phyloP scores from a whole-genome alignment of 441 rosid species.

The Breynia disticha region DNA sequence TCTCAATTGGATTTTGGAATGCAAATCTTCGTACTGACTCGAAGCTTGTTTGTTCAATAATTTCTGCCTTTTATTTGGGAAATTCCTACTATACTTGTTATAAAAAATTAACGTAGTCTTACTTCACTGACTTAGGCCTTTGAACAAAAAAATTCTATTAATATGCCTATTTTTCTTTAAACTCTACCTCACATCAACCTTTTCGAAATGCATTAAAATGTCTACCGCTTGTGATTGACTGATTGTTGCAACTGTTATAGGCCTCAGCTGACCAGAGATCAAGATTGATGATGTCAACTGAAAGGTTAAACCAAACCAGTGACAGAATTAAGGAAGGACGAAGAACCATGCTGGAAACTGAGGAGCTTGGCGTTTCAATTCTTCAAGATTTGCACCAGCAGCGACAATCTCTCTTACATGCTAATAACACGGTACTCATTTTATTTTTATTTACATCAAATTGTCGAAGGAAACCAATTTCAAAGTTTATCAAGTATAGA shows the following conservation, averaged over 20 bases:
- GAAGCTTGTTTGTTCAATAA: too few species aligned
- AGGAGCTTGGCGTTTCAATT: conserved; percentile 95
- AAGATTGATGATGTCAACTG: conserved; percentile 79
- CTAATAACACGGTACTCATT: conserved; percentile 52
- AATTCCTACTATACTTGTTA: too few species aligned
- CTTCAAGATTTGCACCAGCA: conserved; percentile 91
- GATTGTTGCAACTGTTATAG: conserved; percentile 25
- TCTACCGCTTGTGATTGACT: neutral
- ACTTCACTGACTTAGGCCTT: too few species aligned
- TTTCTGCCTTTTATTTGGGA: too few species aligned
- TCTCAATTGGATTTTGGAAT: too few species aligned
- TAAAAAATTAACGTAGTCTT: too few species aligned
- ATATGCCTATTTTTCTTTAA: too few species aligned
- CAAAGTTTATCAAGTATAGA: too few species aligned
- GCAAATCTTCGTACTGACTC: too few species aligned
- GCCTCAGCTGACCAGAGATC: conserved; percentile 91
- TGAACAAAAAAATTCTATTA: too few species aligned
- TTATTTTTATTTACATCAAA: neutral
- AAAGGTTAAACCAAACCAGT: conserved; percentile 46
- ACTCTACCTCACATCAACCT: neutral
- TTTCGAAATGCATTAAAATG: neutral
- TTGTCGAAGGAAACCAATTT: neutral
- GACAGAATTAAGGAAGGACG: conserved; percentile 81
- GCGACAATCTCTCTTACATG: conserved; percentile 71
- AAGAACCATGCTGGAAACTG: conserved; percentile 91